A percentile compares a stretch with the other conserved stretches of the same genome.
Conservation (phyloP, 1,139 yeast genomes). For the Saccharomyces hybrid region DNA sequence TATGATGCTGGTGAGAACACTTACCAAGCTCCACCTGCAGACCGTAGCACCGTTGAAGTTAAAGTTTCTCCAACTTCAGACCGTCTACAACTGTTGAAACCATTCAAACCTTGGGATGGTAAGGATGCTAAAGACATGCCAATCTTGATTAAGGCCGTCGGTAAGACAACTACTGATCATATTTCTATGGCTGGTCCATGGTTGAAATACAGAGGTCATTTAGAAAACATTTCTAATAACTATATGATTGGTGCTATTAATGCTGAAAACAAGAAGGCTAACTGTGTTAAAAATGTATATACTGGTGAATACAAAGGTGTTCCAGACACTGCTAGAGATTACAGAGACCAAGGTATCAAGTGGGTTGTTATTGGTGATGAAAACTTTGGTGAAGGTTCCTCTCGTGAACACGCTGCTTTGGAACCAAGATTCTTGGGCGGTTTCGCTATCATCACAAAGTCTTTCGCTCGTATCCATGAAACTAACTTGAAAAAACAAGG, state of each 20-base stretch:
- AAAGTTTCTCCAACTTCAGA: conserved; percentile 78
- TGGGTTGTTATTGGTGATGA: conserved; percentile 99
- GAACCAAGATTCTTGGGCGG: conserved; percentile 99
- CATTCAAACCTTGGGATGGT: conserved; percentile 94
- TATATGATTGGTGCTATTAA: conserved; percentile 99
- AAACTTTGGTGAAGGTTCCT: conserved; percentile 99
- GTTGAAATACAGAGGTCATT: conserved; percentile 99
- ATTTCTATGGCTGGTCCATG: conserved; percentile 99
- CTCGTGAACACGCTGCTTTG: conserved; percentile 99
- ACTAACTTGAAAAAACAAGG: conserved; percentile 97
- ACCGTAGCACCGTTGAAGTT: conserved; percentile 70
- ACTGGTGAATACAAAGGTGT: conserved; percentile 92
- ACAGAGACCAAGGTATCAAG: conserved; percentile 84
- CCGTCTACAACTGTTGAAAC: conserved; percentile 82
- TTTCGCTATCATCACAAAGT: conserved; percentile 91
- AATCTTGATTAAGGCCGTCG: conserved; percentile 90
- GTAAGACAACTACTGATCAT: conserved; percentile 99
- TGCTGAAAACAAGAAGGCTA: conserved; percentile 93
- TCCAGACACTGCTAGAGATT: conserved; percentile 91
- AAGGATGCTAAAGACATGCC: conserved; percentile 86
- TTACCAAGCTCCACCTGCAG: conserved; percentile 95
- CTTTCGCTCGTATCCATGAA: conserved; percentile 95
- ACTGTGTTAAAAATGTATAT: conserved; percentile 80
- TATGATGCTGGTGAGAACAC: conserved; percentile 94
- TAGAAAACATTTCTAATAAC: conserved; percentile 97